Conservation (phyloP, 805 yeast genomes). For the Starmerella asiatica region DNA sequence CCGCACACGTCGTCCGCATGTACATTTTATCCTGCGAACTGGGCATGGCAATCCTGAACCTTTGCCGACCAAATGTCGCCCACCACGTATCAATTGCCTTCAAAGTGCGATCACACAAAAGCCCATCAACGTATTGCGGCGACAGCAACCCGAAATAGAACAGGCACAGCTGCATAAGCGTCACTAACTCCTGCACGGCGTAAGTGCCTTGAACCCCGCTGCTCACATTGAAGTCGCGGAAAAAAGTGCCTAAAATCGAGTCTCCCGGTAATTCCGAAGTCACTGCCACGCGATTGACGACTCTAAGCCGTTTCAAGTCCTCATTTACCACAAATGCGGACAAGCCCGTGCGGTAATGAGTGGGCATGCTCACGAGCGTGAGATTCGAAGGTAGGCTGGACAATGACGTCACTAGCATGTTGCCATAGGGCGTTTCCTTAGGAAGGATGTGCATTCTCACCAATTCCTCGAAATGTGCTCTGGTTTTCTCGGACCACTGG, state of each 20-base stretch:
- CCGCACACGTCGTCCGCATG: constrained; percentile 44
- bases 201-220: constrained; percentile 40
- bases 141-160: constrained; percentile 65
- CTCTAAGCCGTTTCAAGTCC: constrained; percentile 59
- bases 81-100: constrained; percentile 70
- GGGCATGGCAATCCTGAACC: constrained; percentile 20
- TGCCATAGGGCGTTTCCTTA: constrained; percentile 47
- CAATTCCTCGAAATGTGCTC: constrained; percentile 51
- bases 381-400: constrained; percentile 64
- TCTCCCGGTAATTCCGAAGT: constrained; percentile 47
- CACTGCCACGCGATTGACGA: constrained; percentile 76
- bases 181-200: constrained; percentile 63
- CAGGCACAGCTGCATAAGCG: constrained; percentile 58
- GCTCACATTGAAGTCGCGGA: constrained; percentile 51
- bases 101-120: constrained; percentile 66
- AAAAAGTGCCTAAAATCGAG: constrained; percentile 69
- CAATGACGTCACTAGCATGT: constrained; percentile 68
- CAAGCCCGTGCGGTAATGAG: constrained; percentile 33
- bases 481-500: constrained; percentile 41
- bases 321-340: constrained; percentile 56
- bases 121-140: constrained; percentile 65
- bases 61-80: constrained; percentile 45
- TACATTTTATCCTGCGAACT: constrained; percentile 17
- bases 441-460: constrained; percentile 53
- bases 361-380: constrained; percentile 54